Percentiles rank a stretch among this genome's conserved stretches.
Conservation (phyloP, 352 stramenopile genomes). For the Globisporangium sylvaticum region DNA sequence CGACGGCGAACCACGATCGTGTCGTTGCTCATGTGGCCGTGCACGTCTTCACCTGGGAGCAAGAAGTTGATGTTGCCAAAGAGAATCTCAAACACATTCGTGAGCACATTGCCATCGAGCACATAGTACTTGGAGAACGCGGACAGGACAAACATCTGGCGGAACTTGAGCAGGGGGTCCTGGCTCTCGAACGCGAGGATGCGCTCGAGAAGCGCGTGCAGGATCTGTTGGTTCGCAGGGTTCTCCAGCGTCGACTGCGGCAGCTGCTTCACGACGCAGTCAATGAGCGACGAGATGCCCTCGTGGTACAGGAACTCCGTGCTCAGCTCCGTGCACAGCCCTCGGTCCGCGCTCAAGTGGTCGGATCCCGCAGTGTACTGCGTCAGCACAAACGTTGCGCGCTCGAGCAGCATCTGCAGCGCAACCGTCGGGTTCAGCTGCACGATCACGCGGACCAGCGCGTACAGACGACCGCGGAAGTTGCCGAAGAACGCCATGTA, state of each 20-base stretch:
- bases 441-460: slow-evolving; percentile 63
- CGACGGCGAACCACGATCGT: slow-evolving; percentile 69
- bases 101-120: slow-evolving; percentile 50
- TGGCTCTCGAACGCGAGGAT: slow-evolving; percentile 50
- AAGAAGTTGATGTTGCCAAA: slow-evolving; percentile 74
- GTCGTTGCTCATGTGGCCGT: slow-evolving; percentile 57
- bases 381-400: slow-evolving; percentile 46
- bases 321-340: slow-evolving; percentile 56
- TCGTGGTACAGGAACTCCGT: slow-evolving; percentile 76
- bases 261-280: slow-evolving; percentile 78
- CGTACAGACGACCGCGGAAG: slow-evolving; percentile 75
- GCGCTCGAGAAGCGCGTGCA: slow-evolving; percentile 47
- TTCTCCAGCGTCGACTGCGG: slow-evolving; percentile 36
- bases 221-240: slow-evolving; percentile 31
- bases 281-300: slow-evolving; percentile 60
- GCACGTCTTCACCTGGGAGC: slow-evolving; percentile 60
- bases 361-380: slow-evolving; percentile 46
- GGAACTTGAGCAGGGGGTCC: slow-evolving; percentile 71
- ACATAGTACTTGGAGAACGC: slow-evolving; percentile 79
- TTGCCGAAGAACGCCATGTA: slow-evolving; percentile 77
- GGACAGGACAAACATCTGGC: slow-evolving; percentile 60
- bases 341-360: slow-evolving; percentile 36
- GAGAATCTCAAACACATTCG: slow-evolving; percentile 70
- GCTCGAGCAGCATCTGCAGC: slow-evolving; percentile 58
- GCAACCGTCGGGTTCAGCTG: slow-evolving; percentile 43